These are phyloP conservation scores for Scleroderma bovista DNA, from an alignment of 768 basidiomycete genomes.

Conservation along the genomic window DNA sequence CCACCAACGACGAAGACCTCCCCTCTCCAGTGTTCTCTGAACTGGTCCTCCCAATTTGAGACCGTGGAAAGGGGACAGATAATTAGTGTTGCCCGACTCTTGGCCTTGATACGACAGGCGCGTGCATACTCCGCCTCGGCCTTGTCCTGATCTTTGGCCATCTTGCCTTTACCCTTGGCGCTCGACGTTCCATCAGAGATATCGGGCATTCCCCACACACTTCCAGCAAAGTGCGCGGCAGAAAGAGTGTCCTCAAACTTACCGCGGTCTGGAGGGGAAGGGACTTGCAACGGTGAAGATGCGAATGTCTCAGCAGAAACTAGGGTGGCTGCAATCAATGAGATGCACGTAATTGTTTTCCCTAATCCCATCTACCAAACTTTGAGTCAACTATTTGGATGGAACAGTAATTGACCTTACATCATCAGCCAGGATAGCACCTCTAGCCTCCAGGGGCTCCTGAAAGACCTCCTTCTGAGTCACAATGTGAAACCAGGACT, in stretches of 20 bases:
- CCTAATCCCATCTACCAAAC: slow-evolving; percentile 87
- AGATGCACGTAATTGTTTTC: slow-evolving; percentile 94
- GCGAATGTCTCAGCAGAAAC: slow-evolving; percentile 63
- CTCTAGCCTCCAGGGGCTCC: slow-evolving; percentile 70
- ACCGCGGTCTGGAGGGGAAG: slow-evolving; percentile 35
- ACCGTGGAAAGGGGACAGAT: slow-evolving; percentile 96
- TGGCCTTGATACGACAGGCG: slow-evolving; percentile 70
- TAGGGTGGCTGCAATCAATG: slow-evolving; percentile 86
- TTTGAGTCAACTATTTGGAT: slow-evolving; percentile 10
- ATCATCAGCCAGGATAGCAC: slow-evolving; percentile 94
- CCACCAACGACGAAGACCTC: slow-evolving; percentile 82
- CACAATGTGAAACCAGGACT: slow-evolving; percentile 77
- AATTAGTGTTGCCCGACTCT: slow-evolving; percentile 89
- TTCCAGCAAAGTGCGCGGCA: slow-evolving; percentile 63
- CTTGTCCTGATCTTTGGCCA: slow-evolving; percentile 62
- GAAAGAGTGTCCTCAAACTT: slow-evolving; percentile 30
- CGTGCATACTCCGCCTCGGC: slow-evolving; percentile 65
- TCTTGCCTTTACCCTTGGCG: slow-evolving; percentile 60
- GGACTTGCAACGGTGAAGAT: slow-evolving; percentile 42
- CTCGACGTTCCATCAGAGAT: slow-evolving; percentile 26
- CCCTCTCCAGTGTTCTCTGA: slow-evolving; percentile 94
- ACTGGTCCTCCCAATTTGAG: slow-evolving; percentile 98
- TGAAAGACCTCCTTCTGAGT: slow-evolving; percentile 71
- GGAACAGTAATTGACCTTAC: slow-evolving; percentile 44
- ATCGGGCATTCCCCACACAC: slow-evolving; percentile 83